phyloP scores from a whole-genome alignment of 202 grass and related monocot species.

The Bolboschoenoplectus hybrid region DNA sequence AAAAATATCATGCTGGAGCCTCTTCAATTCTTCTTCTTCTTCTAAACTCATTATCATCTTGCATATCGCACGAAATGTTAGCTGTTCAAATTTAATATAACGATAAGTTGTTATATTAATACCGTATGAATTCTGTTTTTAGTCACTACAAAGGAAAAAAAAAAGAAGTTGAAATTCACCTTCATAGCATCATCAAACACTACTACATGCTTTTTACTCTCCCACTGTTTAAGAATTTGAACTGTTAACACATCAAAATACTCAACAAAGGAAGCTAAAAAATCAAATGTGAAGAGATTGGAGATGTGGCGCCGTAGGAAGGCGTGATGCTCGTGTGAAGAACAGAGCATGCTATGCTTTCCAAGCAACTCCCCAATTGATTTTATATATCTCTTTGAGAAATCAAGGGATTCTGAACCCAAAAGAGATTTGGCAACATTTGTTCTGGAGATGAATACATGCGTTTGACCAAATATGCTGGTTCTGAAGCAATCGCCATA shows the following conservation, averaged over 20 bases:
- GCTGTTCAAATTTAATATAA: slow-evolving; percentile 28
- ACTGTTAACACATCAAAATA: slow-evolving; percentile 58
- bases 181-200: slow-evolving; percentile 68
- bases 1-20: slow-evolving; percentile 60
- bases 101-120: neutral
- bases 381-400: slow-evolving; percentile 84
- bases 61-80: slow-evolving; percentile 78
- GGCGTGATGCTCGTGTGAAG: slow-evolving; percentile 57
- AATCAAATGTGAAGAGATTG: slow-evolving; percentile 49
- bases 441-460: slow-evolving; percentile 72
- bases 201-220: slow-evolving; percentile 7
- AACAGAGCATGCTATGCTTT: slow-evolving; percentile 75
- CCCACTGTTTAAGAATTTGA: slow-evolving; percentile 34
- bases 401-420: slow-evolving; percentile 45
- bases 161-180: slow-evolving; percentile 33
- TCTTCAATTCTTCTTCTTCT: slow-evolving; percentile 35
- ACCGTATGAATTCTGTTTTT: neutral
- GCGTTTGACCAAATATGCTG: slow-evolving; percentile 58
- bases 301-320: slow-evolving; percentile 56
- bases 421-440: slow-evolving; percentile 42
- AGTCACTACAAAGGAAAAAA: neutral
- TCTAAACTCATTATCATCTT: slow-evolving; percentile 69
- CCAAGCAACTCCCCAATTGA: slow-evolving; percentile 68
- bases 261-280: slow-evolving; percentile 40
- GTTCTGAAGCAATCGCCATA: slow-evolving; percentile 73